Conservation (phyloP, 2,329 filamentous ascomycete genomes). For the Arthrobotrys sphaeroides region DNA sequence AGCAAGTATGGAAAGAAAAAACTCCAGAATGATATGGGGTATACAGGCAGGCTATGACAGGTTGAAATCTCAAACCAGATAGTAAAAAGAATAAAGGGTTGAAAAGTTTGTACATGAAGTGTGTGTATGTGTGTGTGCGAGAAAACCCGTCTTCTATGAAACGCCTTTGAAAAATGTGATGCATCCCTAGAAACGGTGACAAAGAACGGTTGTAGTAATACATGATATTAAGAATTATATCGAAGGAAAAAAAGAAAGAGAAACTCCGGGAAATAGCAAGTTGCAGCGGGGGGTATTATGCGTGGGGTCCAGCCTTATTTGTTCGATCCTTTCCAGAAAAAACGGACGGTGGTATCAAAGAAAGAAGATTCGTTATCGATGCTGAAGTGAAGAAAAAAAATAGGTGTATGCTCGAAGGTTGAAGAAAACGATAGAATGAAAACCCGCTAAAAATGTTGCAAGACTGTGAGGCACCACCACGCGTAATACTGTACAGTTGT, state of each 20-base stretch:
- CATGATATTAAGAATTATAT: constrained; percentile 43
- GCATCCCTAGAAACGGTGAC: constrained; percentile 41
- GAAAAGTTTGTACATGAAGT: constrained; percentile 44
- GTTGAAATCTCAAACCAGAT: constrained; percentile 23
- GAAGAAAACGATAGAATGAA: constrained; percentile 36
- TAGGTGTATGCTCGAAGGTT: constrained; percentile 28
- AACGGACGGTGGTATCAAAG: constrained; percentile 43
- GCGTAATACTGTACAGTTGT: constrained; percentile 54
- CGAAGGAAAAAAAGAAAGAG: constrained; percentile 6
- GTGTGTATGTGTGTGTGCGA: background rate
- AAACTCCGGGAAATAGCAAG: constrained; percentile 24
- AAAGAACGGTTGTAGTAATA: constrained; percentile 36
- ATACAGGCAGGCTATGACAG: constrained; percentile 49
- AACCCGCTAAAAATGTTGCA: constrained; percentile 54
- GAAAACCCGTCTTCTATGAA: constrained; percentile 45
- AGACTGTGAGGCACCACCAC: constrained; percentile 49
- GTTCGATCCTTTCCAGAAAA: constrained; percentile 32
- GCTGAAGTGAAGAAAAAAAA: constrained; percentile 26
- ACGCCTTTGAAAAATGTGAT: constrained; percentile 36
- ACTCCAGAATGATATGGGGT: constrained; percentile 52
- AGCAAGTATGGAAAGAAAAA: constrained; percentile 8
- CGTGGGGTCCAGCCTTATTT: constrained; percentile 52
- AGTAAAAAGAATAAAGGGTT: constrained; percentile 5
- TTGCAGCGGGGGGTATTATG: constrained; percentile 51
- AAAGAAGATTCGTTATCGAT: constrained; percentile 49